phyloP scores from a whole-genome alignment of 805 yeast species.

The Yarrowia osloensis region DNA sequence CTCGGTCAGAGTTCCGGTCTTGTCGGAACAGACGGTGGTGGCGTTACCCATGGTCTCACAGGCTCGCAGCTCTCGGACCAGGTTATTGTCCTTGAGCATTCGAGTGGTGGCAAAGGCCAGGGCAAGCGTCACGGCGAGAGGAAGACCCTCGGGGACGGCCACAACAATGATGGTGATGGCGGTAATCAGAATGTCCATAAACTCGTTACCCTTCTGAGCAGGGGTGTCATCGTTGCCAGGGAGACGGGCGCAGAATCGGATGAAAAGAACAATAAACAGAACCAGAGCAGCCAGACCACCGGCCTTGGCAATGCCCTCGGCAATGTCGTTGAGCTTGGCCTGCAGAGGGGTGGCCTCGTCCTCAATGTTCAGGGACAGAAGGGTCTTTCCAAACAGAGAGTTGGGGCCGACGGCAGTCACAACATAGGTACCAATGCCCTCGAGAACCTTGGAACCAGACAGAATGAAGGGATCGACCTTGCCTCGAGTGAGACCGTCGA shows the following conservation, averaged over 20 bases:
- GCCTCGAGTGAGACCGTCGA: conserved; percentile 41
- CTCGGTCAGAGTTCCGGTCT: conserved; percentile 95
- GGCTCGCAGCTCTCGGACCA: conserved; percentile 88
- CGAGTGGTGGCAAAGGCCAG: conserved; percentile 97
- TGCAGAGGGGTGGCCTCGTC: conserved; percentile 88
- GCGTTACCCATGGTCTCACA: conserved; percentile 99
- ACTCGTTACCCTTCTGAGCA: conserved; percentile 79
- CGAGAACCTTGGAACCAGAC: conserved; percentile 84
- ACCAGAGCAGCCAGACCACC: conserved; percentile 84
- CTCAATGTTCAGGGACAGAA: conserved; percentile 75
- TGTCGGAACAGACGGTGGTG: conserved; percentile 94
- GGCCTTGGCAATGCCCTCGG: conserved; percentile 93
- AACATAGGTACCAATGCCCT: conserved; percentile 83
- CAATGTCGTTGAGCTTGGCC: conserved; percentile 72
- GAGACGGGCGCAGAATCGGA: conserved; percentile 67
- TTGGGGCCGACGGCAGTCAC: conserved; percentile 89
- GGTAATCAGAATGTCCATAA: conserved; percentile 82
- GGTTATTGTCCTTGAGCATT: conserved; percentile 94
- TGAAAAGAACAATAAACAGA: conserved; percentile 76
- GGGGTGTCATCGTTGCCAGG: conserved; percentile 53
- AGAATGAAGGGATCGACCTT: conserved; percentile 78
- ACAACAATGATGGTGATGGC: conserved; percentile 93
- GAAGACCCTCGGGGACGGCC: conserved; percentile 99
- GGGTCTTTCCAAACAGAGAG: conserved; percentile 89
- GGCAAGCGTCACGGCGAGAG: conserved; percentile 94